These are phyloP conservation scores for Aspergillus steynii DNA, from an alignment of 495 filamentous ascomycete species.

Conservation along the genomic window DNA sequence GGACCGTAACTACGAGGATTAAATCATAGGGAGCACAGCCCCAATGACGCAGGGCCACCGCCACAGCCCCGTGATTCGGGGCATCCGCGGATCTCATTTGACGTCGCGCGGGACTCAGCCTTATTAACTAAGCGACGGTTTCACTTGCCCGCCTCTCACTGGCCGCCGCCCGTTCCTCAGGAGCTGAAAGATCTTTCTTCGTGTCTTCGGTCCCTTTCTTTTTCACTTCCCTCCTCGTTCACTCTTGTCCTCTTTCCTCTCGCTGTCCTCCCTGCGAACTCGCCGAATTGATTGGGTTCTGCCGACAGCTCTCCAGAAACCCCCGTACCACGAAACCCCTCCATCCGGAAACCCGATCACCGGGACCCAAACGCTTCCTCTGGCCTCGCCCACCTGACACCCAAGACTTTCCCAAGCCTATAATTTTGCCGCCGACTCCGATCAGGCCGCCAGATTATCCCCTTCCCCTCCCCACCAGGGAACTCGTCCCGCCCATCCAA, in stretches of 20 bases:
- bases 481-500: conserved; percentile 6
- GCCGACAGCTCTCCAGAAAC: neutral
- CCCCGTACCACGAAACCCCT: neutral
- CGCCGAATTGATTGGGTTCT: neutral
- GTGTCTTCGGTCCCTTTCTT: neutral
- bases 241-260: neutral
- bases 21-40: conserved; percentile 1
- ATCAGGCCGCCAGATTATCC: conserved; percentile 14
- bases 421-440: conserved; percentile 5
- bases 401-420: neutral
- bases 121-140: neutral
- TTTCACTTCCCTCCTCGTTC: neutral
- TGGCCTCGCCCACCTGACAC: neutral
- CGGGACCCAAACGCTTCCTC: neutral
- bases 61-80: conserved; percentile 1
- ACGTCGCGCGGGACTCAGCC: neutral
- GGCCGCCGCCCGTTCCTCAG: neutral
- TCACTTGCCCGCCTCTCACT: neutral
- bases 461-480: conserved; percentile 1
- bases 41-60: conserved; percentile 13
- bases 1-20: no score
- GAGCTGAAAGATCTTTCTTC: conserved; percentile 5
- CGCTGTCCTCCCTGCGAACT: neutral
- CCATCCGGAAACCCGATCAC: neutral
- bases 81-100: neutral